A percentile compares a stretch with the other conserved stretches of the same genome.
phyloP scores from a whole-genome alignment of 768 basidiomycete genomes.

The Serendipita sp. region DNA sequence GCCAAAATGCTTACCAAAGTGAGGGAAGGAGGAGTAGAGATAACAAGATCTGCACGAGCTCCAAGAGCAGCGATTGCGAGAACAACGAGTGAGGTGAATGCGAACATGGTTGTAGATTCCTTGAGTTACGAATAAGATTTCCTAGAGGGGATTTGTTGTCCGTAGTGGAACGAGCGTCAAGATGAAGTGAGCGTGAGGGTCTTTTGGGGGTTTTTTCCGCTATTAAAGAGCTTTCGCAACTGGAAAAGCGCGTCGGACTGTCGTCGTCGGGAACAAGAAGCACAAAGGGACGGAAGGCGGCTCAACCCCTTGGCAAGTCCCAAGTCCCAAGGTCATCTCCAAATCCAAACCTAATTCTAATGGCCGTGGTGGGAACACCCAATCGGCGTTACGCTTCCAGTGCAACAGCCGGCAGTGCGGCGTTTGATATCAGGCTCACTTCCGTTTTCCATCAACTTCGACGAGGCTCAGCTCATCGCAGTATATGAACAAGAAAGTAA shows the following conservation, averaged over 20 bases:
- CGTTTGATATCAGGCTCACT: background rate
- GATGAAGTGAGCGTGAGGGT: background rate
- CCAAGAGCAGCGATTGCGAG: background rate
- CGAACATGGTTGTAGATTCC: background rate
- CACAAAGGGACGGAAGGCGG: background rate
- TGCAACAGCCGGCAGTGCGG: background rate
- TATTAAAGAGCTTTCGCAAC: background rate
- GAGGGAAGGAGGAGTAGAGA: conserved; percentile 2
- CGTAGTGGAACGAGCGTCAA: background rate
- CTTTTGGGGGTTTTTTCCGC: background rate
- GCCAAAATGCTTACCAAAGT: background rate
- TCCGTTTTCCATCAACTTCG: background rate
- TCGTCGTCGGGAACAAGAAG: conserved; percentile 1
- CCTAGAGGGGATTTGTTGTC: background rate
- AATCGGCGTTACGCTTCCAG: background rate
- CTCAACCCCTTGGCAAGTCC: background rate
- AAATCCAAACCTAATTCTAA: background rate
- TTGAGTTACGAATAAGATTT: too few species aligned
- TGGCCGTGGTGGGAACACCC: background rate
- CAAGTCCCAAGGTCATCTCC: too few species aligned
- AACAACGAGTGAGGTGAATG: background rate
- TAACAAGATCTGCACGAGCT: background rate
- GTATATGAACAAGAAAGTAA: background rate
- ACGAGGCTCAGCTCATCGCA: background rate
- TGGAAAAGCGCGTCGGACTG: background rate